phyloP scores from a whole-genome alignment of 1,139 yeast species.

The Geotrichum phurueaensis region DNA sequence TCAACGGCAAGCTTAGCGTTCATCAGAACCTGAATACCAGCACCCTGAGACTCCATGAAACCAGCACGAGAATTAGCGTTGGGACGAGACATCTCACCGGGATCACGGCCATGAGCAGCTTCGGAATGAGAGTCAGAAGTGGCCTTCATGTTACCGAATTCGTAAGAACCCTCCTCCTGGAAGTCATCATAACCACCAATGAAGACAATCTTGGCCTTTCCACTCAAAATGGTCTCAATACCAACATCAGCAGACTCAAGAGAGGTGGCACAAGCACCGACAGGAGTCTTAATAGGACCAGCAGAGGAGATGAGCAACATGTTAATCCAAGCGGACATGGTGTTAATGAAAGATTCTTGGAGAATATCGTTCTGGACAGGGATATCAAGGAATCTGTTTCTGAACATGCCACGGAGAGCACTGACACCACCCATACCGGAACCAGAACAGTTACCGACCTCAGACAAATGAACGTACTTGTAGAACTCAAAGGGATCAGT shows the following conservation, averaged over 20 bases:
- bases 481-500: slow-evolving; percentile 98
- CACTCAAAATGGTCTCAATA: slow-evolving; percentile 83
- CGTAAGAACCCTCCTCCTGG: slow-evolving; percentile 98
- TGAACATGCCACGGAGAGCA: slow-evolving; percentile 96
- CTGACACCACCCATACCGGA: slow-evolving; percentile 99
- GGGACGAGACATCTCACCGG: slow-evolving; percentile 98
- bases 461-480: slow-evolving; percentile 95
- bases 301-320: slow-evolving; percentile 96
- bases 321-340: slow-evolving; percentile 99
- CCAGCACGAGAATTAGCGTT: slow-evolving; percentile 94
- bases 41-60: slow-evolving; percentile 99
- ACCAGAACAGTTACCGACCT: slow-evolving; percentile 98
- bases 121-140: slow-evolving; percentile 86
- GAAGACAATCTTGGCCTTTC: slow-evolving; percentile 91
- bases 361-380: slow-evolving; percentile 95
- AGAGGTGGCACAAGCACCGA: slow-evolving; percentile 99
- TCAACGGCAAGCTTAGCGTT: slow-evolving; percentile 85
- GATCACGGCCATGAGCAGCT: slow-evolving; percentile 93
- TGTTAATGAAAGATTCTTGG: slow-evolving; percentile 96
- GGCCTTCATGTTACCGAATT: slow-evolving; percentile 98
- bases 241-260: slow-evolving; percentile 96
- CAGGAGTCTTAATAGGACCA: slow-evolving; percentile 98
- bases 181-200: slow-evolving; percentile 99
- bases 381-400: slow-evolving; percentile 81
- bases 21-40: slow-evolving; percentile 97